Percentiles rank a stretch among this genome's conserved stretches.
Conservation (phyloP, 352 stramenopile species). For the Thraustotheca clavata region DNA sequence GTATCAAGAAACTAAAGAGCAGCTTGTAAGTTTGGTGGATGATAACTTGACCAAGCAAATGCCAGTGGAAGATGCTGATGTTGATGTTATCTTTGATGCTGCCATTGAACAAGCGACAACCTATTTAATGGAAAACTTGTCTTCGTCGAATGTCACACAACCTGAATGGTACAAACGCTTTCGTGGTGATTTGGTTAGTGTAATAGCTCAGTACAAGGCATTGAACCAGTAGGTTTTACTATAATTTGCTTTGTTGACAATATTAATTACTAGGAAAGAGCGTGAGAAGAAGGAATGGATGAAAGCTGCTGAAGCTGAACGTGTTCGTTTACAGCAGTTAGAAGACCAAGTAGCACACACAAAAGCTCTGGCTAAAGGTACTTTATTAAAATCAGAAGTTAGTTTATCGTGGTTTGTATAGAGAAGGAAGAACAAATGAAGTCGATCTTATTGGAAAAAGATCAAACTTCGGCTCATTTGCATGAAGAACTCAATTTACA, state of each 20-base stretch:
- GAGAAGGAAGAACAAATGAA: constrained; percentile 13
- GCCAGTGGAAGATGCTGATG: constrained; percentile 52
- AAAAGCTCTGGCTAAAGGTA: constrained; percentile 5
- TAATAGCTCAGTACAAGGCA: constrained; percentile 2
- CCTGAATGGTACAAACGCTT: constrained; percentile 47
- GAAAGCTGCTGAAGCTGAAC: constrained; percentile 10
- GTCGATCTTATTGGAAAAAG: constrained; percentile 15
- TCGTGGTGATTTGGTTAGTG: constrained; percentile 33
- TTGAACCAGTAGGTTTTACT: constrained; percentile 7
- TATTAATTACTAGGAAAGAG: constrained; percentile 15
- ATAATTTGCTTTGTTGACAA: background rate
- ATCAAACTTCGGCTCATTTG: constrained; percentile 12
- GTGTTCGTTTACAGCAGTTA: background rate
- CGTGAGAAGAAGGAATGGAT: constrained; percentile 5
- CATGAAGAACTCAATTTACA: constrained; percentile 5
- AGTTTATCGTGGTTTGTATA: background rate
- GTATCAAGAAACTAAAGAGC: constrained; percentile 47
- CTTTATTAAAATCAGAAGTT: background rate
- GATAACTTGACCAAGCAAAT: constrained; percentile 43
- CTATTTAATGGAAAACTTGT: constrained; percentile 41
- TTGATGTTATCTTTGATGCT: constrained; percentile 48
- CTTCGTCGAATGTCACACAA: constrained; percentile 36
- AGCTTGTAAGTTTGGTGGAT: constrained; percentile 50
- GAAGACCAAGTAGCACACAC: constrained; percentile 6
- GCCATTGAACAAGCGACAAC: constrained; percentile 48